Evolutionary conservation across 2,329 filamentous ascomycete species (phyloP).

Genomic region (Leptoxyphium fumago): DNA sequence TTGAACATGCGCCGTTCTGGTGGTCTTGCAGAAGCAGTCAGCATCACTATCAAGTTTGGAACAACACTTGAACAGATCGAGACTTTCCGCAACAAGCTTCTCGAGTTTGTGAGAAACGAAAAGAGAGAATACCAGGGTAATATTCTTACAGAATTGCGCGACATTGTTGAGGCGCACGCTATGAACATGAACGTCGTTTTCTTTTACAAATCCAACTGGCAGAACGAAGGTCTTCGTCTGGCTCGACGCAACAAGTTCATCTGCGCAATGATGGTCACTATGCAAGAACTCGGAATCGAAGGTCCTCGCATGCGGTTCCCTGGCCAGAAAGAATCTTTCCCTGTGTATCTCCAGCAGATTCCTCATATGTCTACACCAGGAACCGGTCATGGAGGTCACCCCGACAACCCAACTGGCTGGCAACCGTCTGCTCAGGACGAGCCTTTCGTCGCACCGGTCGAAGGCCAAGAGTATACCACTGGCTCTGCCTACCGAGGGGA

Average conservation of each 20-base stretch:
- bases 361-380: constrained; percentile 30
- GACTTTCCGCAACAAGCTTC: constrained; percentile 59
- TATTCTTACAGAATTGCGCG: constrained; percentile 70
- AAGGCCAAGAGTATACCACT: constrained; percentile 6
- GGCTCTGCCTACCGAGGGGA: constrained; percentile 5
- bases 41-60: constrained; percentile 75
- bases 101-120: constrained; percentile 69
- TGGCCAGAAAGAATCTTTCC: constrained; percentile 51
- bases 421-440: constrained; percentile 7
- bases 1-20: constrained; percentile 87
- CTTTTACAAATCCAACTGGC: constrained; percentile 95
- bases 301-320: constrained; percentile 61
- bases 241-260: constrained; percentile 90
- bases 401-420: constrained; percentile 29
- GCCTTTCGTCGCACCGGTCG: constrained; percentile 26
- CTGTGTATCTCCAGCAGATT: constrained; percentile 46
- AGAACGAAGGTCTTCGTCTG: constrained; percentile 82
- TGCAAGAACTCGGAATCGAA: constrained; percentile 73
- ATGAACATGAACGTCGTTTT: constrained; percentile 86
- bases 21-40: constrained; percentile 71
- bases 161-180: constrained; percentile 68
- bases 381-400: constrained; percentile 26
- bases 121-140: constrained; percentile 82
- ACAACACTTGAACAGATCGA: constrained; percentile 75
- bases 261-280: constrained; percentile 74